phyloP scores from a whole-genome alignment of 139 green algal genomes.

The Closterium sp. region DNA sequence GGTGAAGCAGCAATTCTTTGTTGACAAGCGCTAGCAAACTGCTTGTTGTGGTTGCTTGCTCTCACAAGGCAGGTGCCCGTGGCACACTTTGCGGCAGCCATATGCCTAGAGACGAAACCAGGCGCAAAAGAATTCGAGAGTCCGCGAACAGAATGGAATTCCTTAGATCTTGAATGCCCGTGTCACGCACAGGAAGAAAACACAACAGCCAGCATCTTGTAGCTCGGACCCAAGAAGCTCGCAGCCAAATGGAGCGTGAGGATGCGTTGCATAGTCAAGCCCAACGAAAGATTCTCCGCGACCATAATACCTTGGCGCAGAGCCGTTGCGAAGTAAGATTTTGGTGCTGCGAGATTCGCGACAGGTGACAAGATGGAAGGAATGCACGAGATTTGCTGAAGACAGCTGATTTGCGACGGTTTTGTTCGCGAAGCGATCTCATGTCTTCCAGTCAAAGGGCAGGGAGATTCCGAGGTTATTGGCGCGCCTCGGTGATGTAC shows the following conservation, averaged over 20 bases:
- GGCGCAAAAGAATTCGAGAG: neutral
- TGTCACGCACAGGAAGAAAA: no score
- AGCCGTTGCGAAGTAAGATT: neutral
- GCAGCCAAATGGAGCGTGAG: no score
- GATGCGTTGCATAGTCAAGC: no score
- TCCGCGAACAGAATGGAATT: neutral
- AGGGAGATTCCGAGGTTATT: neutral
- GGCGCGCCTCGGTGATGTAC: neutral
- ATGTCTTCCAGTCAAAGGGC: neutral
- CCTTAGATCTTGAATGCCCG: neutral
- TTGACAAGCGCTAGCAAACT: neutral
- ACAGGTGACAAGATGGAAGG: neutral
- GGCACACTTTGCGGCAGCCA: neutral
- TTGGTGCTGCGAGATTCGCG: neutral
- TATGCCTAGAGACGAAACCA: neutral
- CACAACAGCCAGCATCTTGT: neutral
- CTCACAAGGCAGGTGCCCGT: neutral
- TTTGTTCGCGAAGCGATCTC: neutral
- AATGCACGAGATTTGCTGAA: neutral
- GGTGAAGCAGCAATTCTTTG: neutral
- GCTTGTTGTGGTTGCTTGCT: neutral
- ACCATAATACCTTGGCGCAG: no score
- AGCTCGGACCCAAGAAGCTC: neutral
- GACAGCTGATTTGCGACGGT: neutral
- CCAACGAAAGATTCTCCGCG: no score